Conservation (phyloP, 805 yeast species). For the Ogataea paradorogensis region DNA sequence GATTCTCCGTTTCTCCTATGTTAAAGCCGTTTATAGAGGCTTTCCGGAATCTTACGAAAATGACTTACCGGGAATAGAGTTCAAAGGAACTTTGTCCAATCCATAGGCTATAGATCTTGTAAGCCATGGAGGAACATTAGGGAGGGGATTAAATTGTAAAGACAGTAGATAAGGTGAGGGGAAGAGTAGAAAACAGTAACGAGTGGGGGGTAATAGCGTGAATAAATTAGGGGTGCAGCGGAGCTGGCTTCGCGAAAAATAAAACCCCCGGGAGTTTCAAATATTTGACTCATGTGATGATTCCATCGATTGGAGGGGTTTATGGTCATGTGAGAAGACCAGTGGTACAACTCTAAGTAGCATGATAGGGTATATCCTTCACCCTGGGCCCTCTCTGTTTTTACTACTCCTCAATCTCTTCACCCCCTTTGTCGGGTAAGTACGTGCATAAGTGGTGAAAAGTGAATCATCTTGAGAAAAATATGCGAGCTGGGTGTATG, state of each 20-base stretch:
- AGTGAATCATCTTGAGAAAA: conserved; percentile 14
- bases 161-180: conserved; percentile 7
- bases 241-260: conserved; percentile 1
- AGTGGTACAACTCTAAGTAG: too few relatives aligned
- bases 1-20: conserved; percentile 13
- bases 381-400: background rate
- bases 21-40: conserved; percentile 1
- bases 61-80: too few relatives aligned
- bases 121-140: conserved; percentile 1
- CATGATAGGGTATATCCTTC: too few relatives aligned
- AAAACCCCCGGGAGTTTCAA: conserved; percentile 6
- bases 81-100: too few relatives aligned
- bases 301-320: background rate
- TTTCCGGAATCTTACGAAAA: conserved; percentile 5
- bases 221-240: conserved; percentile 3
- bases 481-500: conserved; percentile 10
- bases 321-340: background rate
- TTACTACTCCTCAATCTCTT: background rate
- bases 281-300: background rate
- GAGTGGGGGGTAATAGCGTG: conserved; percentile 6
- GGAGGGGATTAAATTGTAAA: background rate
- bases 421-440: conserved; percentile 8
- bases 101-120: conserved; percentile 3
- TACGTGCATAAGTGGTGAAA: conserved; percentile 7
- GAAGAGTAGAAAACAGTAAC: background rate